phyloP scores from a whole-genome alignment of 2,329 filamentous ascomycete species.

The Diplodia sapinea region DNA sequence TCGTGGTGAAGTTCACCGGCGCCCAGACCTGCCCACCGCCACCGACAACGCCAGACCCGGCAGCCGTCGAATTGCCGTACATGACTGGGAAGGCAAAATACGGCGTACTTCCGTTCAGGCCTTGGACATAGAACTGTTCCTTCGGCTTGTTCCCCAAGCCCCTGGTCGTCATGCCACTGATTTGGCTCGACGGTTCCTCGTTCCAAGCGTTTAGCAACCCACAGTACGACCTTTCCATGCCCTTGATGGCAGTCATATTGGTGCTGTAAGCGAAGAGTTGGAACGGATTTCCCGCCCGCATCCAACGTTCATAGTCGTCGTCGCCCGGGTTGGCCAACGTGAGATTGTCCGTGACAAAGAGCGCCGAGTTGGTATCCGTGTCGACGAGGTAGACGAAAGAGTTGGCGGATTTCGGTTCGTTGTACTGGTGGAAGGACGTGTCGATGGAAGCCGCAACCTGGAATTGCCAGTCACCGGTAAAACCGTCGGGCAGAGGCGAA shows the following conservation, averaged over 20 bases:
- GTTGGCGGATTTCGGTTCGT: constrained; percentile 54
- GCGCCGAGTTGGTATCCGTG: constrained; percentile 76
- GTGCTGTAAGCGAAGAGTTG: constrained; percentile 76
- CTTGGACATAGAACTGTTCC: constrained; percentile 84
- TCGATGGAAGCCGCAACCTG: constrained; percentile 84
- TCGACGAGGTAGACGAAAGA: constrained; percentile 78
- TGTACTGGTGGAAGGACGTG: constrained; percentile 72
- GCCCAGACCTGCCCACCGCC: constrained; percentile 80
- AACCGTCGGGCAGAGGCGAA: constrained; percentile 59
- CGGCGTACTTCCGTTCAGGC: constrained; percentile 71
- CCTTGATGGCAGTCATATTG: constrained; percentile 65
- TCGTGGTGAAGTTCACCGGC: constrained; percentile 76
- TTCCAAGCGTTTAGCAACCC: constrained; percentile 72
- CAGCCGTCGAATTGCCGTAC: constrained; percentile 60
- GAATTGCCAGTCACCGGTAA: constrained; percentile 75
- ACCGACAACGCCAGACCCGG: constrained; percentile 60
- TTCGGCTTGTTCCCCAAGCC: constrained; percentile 73
- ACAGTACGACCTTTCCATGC: constrained; percentile 81
- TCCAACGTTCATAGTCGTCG: constrained; percentile 61
- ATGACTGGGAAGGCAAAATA: constrained; percentile 78
- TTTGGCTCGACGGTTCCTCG: constrained; percentile 56
- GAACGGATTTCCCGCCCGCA: constrained; percentile 66
- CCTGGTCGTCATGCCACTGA: constrained; percentile 70
- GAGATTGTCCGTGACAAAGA: constrained; percentile 79
- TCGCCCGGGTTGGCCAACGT: constrained; percentile 58